phyloP scores from a whole-genome alignment of 768 basidiomycete species.

The Agrocybe pediades region DNA sequence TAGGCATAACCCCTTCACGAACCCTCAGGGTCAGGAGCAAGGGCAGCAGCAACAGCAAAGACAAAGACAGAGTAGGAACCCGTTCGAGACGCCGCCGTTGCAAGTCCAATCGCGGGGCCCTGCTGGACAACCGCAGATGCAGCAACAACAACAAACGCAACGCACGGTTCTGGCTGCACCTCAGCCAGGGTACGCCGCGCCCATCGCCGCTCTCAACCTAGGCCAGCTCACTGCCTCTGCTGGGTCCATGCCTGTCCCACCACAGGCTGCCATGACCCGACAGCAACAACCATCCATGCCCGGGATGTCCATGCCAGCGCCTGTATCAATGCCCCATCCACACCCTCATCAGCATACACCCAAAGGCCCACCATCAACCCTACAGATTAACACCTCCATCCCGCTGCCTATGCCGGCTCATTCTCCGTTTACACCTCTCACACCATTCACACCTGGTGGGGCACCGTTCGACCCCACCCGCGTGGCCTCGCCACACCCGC shows the following conservation, averaged over 20 bases:
- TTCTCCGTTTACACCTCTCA: too few species aligned
- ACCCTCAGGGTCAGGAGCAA: neutral
- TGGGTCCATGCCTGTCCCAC: conserved; percentile 9
- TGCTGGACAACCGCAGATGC: neutral
- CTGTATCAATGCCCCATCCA: neutral
- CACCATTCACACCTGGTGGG: too few species aligned
- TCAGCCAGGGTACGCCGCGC: conserved; percentile 72
- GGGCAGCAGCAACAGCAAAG: conserved; percentile 10
- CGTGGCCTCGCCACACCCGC: conserved; percentile 61
- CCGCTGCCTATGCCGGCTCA: conserved; percentile 1
- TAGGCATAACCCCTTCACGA: conserved; percentile 4
- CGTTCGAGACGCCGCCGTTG: neutral
- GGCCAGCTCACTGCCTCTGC: neutral
- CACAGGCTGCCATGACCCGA: neutral
- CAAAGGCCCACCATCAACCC: neutral
- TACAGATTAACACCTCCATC: conserved; percentile 5
- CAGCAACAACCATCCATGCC: neutral
- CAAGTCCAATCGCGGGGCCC: too few species aligned
- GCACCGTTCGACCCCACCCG: too few species aligned
- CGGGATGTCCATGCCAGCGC: conserved; percentile 1
- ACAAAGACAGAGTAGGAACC: conserved; percentile 1
- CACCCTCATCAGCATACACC: neutral
- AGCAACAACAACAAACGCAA: conserved; percentile 2
- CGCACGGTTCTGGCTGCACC: conserved; percentile 62
- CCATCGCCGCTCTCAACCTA: conserved; percentile 65